These are phyloP conservation scores for Neobulgaria alba DNA, from an alignment of 2,329 filamentous ascomycete genomes.

Conservation along the genomic window DNA sequence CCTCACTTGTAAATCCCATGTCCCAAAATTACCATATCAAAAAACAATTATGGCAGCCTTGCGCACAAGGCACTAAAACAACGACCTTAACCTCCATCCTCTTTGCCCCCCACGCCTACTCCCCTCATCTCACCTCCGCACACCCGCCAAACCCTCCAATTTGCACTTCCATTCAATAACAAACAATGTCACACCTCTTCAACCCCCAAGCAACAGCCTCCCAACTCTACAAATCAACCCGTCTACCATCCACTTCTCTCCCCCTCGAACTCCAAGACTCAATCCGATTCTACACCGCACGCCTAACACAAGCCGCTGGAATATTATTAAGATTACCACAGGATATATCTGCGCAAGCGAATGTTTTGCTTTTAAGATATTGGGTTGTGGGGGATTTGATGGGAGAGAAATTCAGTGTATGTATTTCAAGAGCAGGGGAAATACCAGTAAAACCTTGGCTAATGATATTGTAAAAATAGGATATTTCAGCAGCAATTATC, in stretches of 20 bases:
- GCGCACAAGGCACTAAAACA: too few relatives aligned
- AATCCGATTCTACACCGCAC: conserved; percentile 62
- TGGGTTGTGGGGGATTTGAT: conserved; percentile 54
- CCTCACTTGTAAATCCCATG: too few relatives aligned
- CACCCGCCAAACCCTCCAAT: too few relatives aligned
- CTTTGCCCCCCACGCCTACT: too few relatives aligned
- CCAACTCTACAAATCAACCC: conserved; percentile 53
- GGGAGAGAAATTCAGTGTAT: conserved; percentile 44
- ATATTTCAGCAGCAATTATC: conserved; percentile 71
- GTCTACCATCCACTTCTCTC: conserved; percentile 45
- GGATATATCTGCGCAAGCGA: conserved; percentile 76
- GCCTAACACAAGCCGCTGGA: conserved; percentile 69
- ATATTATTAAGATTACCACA: conserved; percentile 78
- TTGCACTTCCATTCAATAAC: too few relatives aligned
- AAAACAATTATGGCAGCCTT: too few relatives aligned
- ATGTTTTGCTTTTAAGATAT: conserved; percentile 73
- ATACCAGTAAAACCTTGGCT: too few relatives aligned
- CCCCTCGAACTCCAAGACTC: conserved; percentile 63
- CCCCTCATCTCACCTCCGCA: too few relatives aligned
- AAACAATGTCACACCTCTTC: conserved; percentile 56
- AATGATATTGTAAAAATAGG: too few relatives aligned
- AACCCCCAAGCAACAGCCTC: conserved; percentile 66
- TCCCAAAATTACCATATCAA: too few relatives aligned
- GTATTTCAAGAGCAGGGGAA: too few relatives aligned
- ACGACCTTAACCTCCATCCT: too few relatives aligned